Conservation (phyloP, 768 basidiomycete species). For the Leucocoprinus leucothites region DNA sequence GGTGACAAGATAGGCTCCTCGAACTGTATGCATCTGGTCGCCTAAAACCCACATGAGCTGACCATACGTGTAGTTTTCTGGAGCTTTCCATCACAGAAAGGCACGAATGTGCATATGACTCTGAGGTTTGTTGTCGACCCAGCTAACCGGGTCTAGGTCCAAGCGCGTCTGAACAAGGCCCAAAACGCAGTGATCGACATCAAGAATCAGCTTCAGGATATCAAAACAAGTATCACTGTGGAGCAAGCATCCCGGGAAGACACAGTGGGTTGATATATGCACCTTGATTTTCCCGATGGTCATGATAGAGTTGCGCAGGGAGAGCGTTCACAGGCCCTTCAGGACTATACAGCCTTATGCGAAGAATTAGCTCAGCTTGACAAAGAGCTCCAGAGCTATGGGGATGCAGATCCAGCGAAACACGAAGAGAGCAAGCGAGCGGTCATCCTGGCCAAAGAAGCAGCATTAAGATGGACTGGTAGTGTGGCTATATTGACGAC, state of each 20-base stretch:
- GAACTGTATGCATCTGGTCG: constrained; percentile 61
- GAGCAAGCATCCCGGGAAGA: constrained; percentile 56
- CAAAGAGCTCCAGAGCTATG: constrained; percentile 73
- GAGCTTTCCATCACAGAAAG: constrained; percentile 91
- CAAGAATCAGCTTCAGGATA: constrained; percentile 47
- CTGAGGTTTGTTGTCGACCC: constrained; percentile 2
- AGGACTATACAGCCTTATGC: constrained; percentile 47
- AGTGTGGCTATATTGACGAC: constrained; percentile 20
- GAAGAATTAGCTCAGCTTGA: constrained; percentile 44
- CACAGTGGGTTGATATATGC: constrained; percentile 36
- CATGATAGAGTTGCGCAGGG: background rate
- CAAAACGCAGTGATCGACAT: constrained; percentile 42
- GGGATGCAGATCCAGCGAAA: constrained; percentile 80
- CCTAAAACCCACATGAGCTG: constrained; percentile 19
- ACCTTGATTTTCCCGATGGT: background rate
- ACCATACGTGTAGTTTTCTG: constrained; percentile 68
- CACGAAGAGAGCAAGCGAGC: constrained; percentile 77
- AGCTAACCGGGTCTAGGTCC: constrained; percentile 40
- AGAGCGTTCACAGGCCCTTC: constrained; percentile 7
- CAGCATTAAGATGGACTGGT: constrained; percentile 89
- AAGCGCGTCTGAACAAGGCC: constrained; percentile 47
- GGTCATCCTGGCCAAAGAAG: constrained; percentile 75
- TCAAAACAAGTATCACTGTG: constrained; percentile 40
- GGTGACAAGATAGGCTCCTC: constrained; percentile 93
- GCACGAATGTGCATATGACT: constrained; percentile 56